Base-by-base conservation (phyloP, 1,284 basidiomycete genomes). In the Heterobasidion parviporum region DNA sequence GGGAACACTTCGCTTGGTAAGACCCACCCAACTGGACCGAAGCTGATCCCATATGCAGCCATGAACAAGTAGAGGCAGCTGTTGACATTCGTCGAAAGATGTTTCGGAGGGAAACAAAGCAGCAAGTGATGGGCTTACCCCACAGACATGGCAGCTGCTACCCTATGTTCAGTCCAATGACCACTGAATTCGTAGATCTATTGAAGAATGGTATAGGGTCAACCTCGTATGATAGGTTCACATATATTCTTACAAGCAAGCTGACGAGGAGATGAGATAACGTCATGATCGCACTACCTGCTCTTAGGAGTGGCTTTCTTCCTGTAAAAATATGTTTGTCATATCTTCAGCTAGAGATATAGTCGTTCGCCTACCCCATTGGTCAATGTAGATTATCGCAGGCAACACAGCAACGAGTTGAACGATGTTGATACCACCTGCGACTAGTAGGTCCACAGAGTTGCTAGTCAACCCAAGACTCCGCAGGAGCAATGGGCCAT, bases 11-110 rank as follows among this genome's bases (percentile, higher is more conserved):
- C 90, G 60, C 80, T 83, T 0, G 88, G 85, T 1, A 92, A 75
- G 1, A 92, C 81, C 90, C 92, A 95, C 10, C 85, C 89, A 61
- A 92, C 82, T 1, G 93, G 93, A 1, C 92, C 92, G 66, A 90
- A 86, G 43, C 88, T 91, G 47, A 85, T 72, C 2, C 92, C 91
- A 67, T 93, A 95, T 32, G 87, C 85, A 56, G 82, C 83, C 33
- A 91, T 93, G 72, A 92, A 94, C 9, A 78, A 64, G 67, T 91
- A 92, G 49, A 89, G 80, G 54, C 78, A 82, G 54, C 85, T 87
- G 61, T 60, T 61, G 62, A 63, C 59, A 62, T 67, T 38, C 16
- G 38, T n/a, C 20, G 16, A 48, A 54, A 57, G 58, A 53, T 16
- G 54, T 56, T 55, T 50, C 15, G n/a, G 52, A 52, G 20, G 18